Conservation (phyloP, 1,284 basidiomycete genomes). For the Rhodotorula sp. region DNA sequence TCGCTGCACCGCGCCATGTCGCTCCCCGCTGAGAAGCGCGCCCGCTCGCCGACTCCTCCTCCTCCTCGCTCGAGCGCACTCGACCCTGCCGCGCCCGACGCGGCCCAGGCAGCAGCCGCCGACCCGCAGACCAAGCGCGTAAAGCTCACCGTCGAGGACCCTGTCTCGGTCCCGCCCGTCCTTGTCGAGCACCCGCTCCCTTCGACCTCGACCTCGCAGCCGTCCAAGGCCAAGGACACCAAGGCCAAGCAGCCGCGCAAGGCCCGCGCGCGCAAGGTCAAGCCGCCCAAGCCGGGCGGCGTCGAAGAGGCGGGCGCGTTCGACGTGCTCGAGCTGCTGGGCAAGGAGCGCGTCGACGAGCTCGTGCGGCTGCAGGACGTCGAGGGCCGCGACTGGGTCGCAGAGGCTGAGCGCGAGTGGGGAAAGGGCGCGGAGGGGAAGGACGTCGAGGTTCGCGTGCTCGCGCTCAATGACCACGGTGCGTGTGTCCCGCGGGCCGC, state of each 20-base stretch:
- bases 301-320: conserved; percentile 71
- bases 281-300: conserved; percentile 43
- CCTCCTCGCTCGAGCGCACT: background rate
- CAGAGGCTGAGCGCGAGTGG: conserved; percentile 53
- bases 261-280: conserved; percentile 29
- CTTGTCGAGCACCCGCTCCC: conserved; percentile 1
- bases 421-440: conserved; percentile 37
- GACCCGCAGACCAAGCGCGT: conserved; percentile 17
- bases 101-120: background rate
- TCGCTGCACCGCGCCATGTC: background rate
- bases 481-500: conserved; percentile 32
- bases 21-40: conserved; percentile 1
- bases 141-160: conserved; percentile 15
- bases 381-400: conserved; percentile 58
- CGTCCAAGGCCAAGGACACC: background rate
- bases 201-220: background rate
- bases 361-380: conserved; percentile 61
- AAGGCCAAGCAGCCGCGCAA: conserved; percentile 17
- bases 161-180: conserved; percentile 7
- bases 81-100: background rate
- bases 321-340: conserved; percentile 70
- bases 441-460: conserved; percentile 64
- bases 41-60: conserved; percentile 15
- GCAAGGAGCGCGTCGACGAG: conserved; percentile 60
- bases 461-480: conserved; percentile 67